Percentiles rank a stretch among this genome's conserved stretches.
Conservation (phyloP, 1,284 basidiomycete genomes). For the Trametes hirsuta region DNA sequence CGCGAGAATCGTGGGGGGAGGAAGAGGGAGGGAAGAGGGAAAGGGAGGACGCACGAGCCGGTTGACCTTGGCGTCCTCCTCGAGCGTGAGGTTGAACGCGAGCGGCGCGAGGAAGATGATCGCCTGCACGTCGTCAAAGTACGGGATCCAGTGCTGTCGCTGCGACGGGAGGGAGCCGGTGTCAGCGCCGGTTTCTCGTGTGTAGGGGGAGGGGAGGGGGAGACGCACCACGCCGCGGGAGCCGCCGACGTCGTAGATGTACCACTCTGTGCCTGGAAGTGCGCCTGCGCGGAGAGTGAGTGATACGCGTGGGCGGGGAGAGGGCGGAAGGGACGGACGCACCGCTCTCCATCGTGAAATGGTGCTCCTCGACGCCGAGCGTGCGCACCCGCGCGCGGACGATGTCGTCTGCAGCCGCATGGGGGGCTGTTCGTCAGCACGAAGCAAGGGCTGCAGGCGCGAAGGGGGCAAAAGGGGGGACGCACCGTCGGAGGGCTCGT, state of each 20-base stretch:
- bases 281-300: constrained; percentile 19
- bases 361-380: constrained; percentile 67
- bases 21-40: neutral
- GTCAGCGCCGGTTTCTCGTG: neutral
- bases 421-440: neutral
- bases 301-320: neutral
- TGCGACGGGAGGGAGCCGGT: constrained; percentile 27
- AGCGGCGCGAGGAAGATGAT: constrained; percentile 56
- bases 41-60: constrained; percentile 41
- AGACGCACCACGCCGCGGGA: constrained; percentile 52
- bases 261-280: constrained; percentile 53
- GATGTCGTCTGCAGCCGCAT: constrained; percentile 49
- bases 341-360: constrained; percentile 58
- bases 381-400: constrained; percentile 64
- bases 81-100: constrained; percentile 63
- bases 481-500: constrained; percentile 53
- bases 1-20: too few species aligned
- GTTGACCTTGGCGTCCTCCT: constrained; percentile 62
- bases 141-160: constrained; percentile 73
- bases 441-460: neutral
- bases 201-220: neutral
- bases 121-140: constrained; percentile 58
- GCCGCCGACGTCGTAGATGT: constrained; percentile 69
- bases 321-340: neutral
- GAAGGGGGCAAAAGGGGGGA: neutral